Evolutionary conservation across 352 stramenopile species (phyloP).

Genomic region (Phytophthora colocasiae): DNA sequence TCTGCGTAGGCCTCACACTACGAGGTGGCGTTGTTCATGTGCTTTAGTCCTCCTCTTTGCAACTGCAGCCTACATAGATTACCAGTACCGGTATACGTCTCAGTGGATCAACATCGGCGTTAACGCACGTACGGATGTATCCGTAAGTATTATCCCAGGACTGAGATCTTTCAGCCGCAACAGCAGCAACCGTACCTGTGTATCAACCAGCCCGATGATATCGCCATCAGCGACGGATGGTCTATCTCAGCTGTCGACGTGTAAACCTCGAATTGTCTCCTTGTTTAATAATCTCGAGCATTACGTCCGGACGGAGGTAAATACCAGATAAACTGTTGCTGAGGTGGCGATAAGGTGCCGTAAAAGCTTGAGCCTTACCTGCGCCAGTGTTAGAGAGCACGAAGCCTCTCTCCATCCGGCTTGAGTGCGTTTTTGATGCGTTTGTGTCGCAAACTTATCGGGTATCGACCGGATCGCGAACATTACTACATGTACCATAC

Average conservation of each 20-base stretch:
- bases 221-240: not conserved
- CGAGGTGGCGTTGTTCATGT: constrained; percentile 9
- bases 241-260: too few relatives aligned
- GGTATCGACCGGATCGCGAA: not conserved
- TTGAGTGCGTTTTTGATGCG: not conserved
- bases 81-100: not conserved
- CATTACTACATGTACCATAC: not conserved
- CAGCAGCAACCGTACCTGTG: constrained; percentile 27
- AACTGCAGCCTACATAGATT: not conserved
- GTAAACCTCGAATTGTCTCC: not conserved
- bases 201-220: constrained; percentile 26
- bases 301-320: not conserved
- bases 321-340: not conserved
- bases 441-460: not conserved
- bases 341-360: not conserved
- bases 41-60: not conserved
- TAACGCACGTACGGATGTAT: constrained; percentile 29
- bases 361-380: not conserved
- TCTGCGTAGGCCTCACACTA: constrained; percentile 36
- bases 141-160: constrained; percentile 19
- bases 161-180: constrained; percentile 16
- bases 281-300: not conserved
- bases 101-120: constrained; percentile 29
- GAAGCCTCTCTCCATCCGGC: not conserved
- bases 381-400: not conserved